Conservation (phyloP, 2,329 filamentous ascomycete species). For the Aspergillus thermomutatus region DNA sequence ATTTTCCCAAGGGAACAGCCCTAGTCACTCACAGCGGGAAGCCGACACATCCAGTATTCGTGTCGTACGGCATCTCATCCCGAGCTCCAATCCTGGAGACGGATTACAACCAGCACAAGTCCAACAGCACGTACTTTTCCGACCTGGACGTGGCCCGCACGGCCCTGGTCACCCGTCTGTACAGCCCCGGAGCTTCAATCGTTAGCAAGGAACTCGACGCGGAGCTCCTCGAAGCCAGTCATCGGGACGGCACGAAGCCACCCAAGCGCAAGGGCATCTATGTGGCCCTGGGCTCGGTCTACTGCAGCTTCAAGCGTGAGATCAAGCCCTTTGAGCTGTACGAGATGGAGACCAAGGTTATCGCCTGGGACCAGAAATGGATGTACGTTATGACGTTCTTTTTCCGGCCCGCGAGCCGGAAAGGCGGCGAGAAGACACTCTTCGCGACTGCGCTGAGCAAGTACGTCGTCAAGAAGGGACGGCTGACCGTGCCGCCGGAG, state of each 20-base stretch:
- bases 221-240: constrained; percentile 47
- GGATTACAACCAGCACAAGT: constrained; percentile 84
- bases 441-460: constrained; percentile 72
- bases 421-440: constrained; percentile 59
- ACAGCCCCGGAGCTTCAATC: constrained; percentile 55
- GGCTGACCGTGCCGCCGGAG: constrained; percentile 81
- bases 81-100: constrained; percentile 71
- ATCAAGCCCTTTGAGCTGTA: constrained; percentile 66
- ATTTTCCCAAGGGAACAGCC: constrained; percentile 38
- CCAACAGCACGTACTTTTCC: constrained; percentile 80
- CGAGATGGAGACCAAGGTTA: constrained; percentile 69
- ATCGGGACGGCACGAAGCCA: constrained; percentile 52
- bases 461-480: constrained; percentile 78
- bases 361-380: constrained; percentile 80
- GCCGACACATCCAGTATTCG: constrained; percentile 64
- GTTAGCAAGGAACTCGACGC: constrained; percentile 52
- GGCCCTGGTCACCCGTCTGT: constrained; percentile 70
- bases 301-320: constrained; percentile 71
- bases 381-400: constrained; percentile 73
- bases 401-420: constrained; percentile 49
- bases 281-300: constrained; percentile 69
- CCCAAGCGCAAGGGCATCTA: constrained; percentile 50
- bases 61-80: constrained; percentile 64
- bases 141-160: constrained; percentile 82
- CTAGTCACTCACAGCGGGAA: constrained; percentile 31